These are phyloP conservation scores for Begonia fuchsioides DNA, from an alignment of 306 rosid species.

Conservation along the genomic window DNA sequence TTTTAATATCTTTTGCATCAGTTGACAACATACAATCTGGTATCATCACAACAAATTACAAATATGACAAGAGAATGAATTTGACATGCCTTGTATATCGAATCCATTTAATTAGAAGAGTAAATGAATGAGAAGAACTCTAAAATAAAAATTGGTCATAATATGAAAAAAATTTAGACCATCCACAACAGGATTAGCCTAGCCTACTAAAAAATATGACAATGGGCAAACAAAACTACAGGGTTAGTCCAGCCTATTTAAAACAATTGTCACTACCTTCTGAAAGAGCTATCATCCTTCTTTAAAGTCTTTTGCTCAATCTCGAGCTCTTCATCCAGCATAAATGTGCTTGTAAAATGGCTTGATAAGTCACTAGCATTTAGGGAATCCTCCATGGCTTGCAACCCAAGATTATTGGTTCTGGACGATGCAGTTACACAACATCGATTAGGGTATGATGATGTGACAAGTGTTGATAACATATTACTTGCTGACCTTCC, in stretches of 20 bases:
- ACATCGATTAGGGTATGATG: constrained; percentile 9
- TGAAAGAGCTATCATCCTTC: constrained; percentile 33
- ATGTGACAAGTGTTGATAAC: constrained; percentile 12
- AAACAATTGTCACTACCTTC: constrained; percentile 30
- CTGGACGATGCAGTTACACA: constrained; percentile 15
- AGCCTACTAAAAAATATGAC: too few species aligned
- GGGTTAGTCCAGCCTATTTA: too few species aligned
- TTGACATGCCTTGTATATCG: too few species aligned
- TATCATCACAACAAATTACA: too few species aligned
- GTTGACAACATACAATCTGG: too few species aligned
- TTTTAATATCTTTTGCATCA: constrained; percentile 27
- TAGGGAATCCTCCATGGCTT: constrained; percentile 21
- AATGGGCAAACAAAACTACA: too few species aligned
- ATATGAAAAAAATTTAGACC: too few species aligned
- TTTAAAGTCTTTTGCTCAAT: constrained; percentile 46
- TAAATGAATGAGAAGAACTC: too few species aligned
- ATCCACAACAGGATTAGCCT: too few species aligned
- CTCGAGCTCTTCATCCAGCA: constrained; percentile 96
- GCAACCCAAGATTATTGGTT: constrained; percentile 11
- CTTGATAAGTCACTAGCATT: constrained; percentile 31
- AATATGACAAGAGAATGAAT: too few species aligned
- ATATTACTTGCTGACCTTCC: constrained; percentile 12
- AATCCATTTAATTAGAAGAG: too few species aligned
- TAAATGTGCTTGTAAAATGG: constrained; percentile 75
- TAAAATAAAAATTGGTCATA: too few species aligned